Percentiles rank a stretch among this genome's conserved stretches.
phyloP scores from a whole-genome alignment of 139 green algal species.

The Tetratostichococcus sp. region DNA sequence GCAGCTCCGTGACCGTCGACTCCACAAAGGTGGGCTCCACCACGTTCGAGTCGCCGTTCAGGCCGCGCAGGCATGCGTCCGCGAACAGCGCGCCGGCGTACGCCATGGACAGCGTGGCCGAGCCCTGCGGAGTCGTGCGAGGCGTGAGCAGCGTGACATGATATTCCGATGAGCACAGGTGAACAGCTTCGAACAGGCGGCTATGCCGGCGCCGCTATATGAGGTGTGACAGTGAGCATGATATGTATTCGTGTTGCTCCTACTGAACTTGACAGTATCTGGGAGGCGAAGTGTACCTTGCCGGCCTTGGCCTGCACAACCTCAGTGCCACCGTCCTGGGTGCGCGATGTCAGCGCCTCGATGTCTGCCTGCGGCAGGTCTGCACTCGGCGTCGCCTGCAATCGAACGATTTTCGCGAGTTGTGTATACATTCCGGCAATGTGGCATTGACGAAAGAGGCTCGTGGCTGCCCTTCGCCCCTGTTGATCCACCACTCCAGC shows the following conservation, averaged over 20 bases:
- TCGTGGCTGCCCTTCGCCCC: no score
- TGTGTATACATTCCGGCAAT: no score
- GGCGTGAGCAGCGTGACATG: no score
- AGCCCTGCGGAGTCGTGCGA: no score
- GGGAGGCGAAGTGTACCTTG: conserved; percentile 32
- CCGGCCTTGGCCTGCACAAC: conserved; percentile 93
- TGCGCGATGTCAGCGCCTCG: conserved; percentile 93
- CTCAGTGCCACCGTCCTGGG: conserved; percentile 98
- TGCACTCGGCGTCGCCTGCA: not conserved
- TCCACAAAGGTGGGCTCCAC: conserved; percentile 86
- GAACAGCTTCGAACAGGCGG: no score
- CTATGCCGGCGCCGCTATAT: no score
- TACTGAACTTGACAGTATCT: not conserved
- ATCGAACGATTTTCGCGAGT: no score
- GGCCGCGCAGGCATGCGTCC: conserved; percentile 84
- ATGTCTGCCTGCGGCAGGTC: conserved; percentile 70
- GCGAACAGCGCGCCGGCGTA: conserved; percentile 95
- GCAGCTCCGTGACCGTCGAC: conserved; percentile 67
- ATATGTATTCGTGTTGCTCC: not conserved
- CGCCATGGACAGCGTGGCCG: conserved; percentile 96
- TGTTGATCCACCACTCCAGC: no score
- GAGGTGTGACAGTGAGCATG: no score
- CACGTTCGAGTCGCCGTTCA: conserved; percentile 78
- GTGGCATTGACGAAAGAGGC: no score
- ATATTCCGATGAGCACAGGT: no score